Evolutionary conservation across 768 basidiomycete species (phyloP).

Genomic region (Termitomyces sp.): DNA sequence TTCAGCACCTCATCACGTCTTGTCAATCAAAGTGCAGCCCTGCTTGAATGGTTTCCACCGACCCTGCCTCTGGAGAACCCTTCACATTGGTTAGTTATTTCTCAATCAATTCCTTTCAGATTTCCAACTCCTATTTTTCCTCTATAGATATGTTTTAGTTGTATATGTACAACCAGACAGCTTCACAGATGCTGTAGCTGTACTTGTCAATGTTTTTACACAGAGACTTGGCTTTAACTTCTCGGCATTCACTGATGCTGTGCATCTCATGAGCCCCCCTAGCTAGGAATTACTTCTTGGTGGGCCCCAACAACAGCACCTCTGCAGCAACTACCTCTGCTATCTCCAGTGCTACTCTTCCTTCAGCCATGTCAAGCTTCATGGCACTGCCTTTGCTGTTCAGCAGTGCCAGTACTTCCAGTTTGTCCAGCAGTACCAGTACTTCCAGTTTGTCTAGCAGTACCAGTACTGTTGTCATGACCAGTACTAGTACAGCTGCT

Average conservation of each 20-base stretch:
- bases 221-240: constrained; percentile 35
- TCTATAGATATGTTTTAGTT: constrained; percentile 28
- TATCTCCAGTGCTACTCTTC: neutral
- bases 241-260: constrained; percentile 26
- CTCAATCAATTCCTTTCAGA: neutral
- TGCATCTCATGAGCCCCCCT: constrained; percentile 30
- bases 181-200: constrained; percentile 24
- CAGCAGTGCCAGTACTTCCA: neutral
- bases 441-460: too few relatives aligned
- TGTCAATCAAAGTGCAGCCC: constrained; percentile 31
- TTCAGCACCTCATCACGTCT: constrained; percentile 26
- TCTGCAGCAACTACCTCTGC: constrained; percentile 1
- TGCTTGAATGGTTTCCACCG: constrained; percentile 34
- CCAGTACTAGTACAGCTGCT: neutral
- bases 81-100: constrained; percentile 33
- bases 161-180: constrained; percentile 28
- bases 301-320: constrained; percentile 25
- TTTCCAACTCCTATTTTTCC: neutral
- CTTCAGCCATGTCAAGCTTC: neutral
- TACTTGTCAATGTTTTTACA: constrained; percentile 29
- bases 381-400: neutral
- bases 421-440: neutral
- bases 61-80: constrained; percentile 35
- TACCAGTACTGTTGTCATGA: neutral
- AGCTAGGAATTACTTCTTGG: constrained; percentile 40